Conservation (phyloP, 805 yeast genomes). For the Clavispora carvajalis region DNA sequence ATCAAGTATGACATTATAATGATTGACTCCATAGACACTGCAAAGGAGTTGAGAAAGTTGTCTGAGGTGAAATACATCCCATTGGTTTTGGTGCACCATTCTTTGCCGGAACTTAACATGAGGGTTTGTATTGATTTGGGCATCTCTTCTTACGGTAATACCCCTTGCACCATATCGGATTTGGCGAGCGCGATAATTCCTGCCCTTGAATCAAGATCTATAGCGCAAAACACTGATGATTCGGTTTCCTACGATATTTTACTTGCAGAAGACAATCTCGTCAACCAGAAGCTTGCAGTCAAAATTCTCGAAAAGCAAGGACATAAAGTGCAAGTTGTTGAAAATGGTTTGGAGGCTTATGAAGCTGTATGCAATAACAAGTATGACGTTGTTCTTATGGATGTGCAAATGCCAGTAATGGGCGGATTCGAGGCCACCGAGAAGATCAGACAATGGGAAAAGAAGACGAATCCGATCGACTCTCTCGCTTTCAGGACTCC, state of each 20-base stretch:
- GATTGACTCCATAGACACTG: slow-evolving; percentile 74
- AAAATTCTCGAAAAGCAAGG: slow-evolving; percentile 81
- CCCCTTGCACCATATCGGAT: slow-evolving; percentile 79
- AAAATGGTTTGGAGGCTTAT: slow-evolving; percentile 78
- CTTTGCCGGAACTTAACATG: slow-evolving; percentile 72
- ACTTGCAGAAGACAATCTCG: slow-evolving; percentile 82
- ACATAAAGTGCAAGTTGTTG: slow-evolving; percentile 78
- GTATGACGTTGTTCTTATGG: slow-evolving; percentile 85
- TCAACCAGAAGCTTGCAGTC: slow-evolving; percentile 83
- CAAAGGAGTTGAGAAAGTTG: slow-evolving; percentile 59
- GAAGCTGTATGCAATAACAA: slow-evolving; percentile 64
- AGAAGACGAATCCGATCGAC: slow-evolving; percentile 66
- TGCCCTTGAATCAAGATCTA: slow-evolving; percentile 76
- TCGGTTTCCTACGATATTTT: slow-evolving; percentile 68
- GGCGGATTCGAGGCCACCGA: slow-evolving; percentile 93
- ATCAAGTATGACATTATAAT: slow-evolving; percentile 73
- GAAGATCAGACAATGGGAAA: slow-evolving; percentile 83
- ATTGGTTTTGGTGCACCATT: slow-evolving; percentile 69
- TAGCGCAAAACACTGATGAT: slow-evolving; percentile 75
- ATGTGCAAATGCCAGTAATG: slow-evolving; percentile 94
- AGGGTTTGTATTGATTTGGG: slow-evolving; percentile 80
- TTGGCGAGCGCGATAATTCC: slow-evolving; percentile 80
- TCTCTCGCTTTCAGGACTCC: slow-evolving; percentile 73
- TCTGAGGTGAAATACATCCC: slow-evolving; percentile 84
- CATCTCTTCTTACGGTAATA: slow-evolving; percentile 81